These are phyloP conservation scores for Tuber aestivum DNA, from an alignment of 495 filamentous ascomycete genomes.

Conservation along the genomic window DNA sequence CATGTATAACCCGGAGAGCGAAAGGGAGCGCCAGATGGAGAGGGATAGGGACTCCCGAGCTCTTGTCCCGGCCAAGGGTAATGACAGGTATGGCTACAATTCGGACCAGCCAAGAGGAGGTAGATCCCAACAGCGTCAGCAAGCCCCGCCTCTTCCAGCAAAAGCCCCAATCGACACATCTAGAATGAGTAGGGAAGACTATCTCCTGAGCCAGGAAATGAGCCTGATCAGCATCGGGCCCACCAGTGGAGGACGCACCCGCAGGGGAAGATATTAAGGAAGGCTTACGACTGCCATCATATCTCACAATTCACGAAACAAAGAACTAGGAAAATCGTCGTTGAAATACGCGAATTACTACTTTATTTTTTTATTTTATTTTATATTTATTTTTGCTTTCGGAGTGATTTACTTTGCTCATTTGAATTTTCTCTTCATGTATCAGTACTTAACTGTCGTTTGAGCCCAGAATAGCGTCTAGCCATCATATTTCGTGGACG, in stretches of 20 bases:
- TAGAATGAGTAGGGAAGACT: conserved; percentile 35
- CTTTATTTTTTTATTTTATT: too few relatives aligned
- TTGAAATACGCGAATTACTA: conserved; percentile 12
- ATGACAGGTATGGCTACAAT: conserved; percentile 36
- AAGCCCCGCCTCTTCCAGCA: conserved; percentile 32
- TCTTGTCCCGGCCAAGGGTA: conserved; percentile 30
- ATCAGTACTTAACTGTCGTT: conserved; percentile 2
- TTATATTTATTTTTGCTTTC: too few relatives aligned
- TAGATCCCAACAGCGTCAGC: not conserved
- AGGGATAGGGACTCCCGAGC: conserved; percentile 36
- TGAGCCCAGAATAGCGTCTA: conserved; percentile 5
- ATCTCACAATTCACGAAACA: not conserved
- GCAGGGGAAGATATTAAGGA: conserved; percentile 29
- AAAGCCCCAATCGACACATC: conserved; percentile 34
- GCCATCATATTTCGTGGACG: not conserved
- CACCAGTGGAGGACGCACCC: conserved; percentile 19
- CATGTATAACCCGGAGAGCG: conserved; percentile 39
- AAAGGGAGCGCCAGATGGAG: conserved; percentile 34
- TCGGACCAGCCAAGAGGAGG: conserved; percentile 20
- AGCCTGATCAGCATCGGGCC: conserved; percentile 41
- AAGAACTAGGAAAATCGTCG: not conserved
- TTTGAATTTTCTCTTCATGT: conserved; percentile 9
- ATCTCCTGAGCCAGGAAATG: conserved; percentile 41
- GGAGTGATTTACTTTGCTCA: conserved; percentile 5
- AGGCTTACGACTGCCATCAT: not conserved